phyloP scores from a whole-genome alignment of 495 filamentous ascomycete species.

The Neurospora sp. region DNA sequence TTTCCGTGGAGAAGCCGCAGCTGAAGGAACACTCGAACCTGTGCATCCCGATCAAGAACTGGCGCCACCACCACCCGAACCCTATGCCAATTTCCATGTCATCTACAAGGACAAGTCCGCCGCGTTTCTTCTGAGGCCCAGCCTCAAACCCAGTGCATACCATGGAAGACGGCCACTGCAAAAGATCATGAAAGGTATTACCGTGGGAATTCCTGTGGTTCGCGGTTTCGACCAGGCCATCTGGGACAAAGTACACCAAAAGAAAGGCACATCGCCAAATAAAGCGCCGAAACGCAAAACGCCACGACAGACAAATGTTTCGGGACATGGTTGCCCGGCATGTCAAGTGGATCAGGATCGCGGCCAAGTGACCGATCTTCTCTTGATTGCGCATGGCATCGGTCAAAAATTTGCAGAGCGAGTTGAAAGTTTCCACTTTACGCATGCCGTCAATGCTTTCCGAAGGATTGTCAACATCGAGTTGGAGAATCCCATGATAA shows the following conservation, averaged over 20 bases:
- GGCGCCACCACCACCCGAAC: slow-evolving; percentile 13
- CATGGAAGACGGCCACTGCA: slow-evolving; percentile 67
- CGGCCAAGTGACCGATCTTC: slow-evolving; percentile 71
- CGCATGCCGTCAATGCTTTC: slow-evolving; percentile 85
- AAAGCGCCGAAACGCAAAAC: slow-evolving; percentile 28
- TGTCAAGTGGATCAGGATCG: slow-evolving; percentile 50
- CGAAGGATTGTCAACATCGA: slow-evolving; percentile 82
- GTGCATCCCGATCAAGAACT: slow-evolving; percentile 30
- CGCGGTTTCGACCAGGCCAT: slow-evolving; percentile 69
- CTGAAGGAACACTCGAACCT: slow-evolving; percentile 37
- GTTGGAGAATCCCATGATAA: slow-evolving; percentile 61
- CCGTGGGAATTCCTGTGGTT: slow-evolving; percentile 76
- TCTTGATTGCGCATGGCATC: slow-evolving; percentile 89
- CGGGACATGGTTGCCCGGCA: slow-evolving; percentile 29
- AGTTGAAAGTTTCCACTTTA: slow-evolving; percentile 94
- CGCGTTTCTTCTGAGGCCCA: slow-evolving; percentile 74
- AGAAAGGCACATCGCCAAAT: slow-evolving; percentile 25
- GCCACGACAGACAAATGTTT: background rate
- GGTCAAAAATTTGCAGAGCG: slow-evolving; percentile 94
- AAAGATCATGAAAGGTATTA: slow-evolving; percentile 72
- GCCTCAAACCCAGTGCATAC: slow-evolving; percentile 67
- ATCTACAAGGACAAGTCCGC: slow-evolving; percentile 68
- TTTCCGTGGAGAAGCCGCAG: slow-evolving; percentile 44
- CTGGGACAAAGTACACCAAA: slow-evolving; percentile 66
- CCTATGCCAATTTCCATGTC: slow-evolving; percentile 60